phyloP scores from a whole-genome alignment of 2,329 filamentous ascomycete genomes.

The Clonostachys solani region DNA sequence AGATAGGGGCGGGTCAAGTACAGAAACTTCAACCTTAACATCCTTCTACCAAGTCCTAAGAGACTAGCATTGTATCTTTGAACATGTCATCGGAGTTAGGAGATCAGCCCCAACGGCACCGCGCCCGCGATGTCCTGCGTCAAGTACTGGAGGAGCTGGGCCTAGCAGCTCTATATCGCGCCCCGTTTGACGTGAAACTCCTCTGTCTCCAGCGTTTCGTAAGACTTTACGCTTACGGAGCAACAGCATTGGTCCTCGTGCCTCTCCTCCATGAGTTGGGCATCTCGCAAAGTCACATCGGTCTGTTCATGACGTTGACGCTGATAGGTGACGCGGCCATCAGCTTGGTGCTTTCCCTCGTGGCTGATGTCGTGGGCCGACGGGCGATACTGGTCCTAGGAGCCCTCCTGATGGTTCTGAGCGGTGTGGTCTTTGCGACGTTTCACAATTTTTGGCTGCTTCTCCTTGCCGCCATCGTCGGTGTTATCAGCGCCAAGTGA shows the following conservation, averaged over 20 bases:
- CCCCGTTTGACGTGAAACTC: slow-evolving; percentile 43
- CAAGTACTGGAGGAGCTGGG: no score
- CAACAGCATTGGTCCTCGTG: slow-evolving; percentile 52
- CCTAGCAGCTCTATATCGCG: no score
- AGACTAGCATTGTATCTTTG: no score
- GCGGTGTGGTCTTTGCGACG: slow-evolving; percentile 50
- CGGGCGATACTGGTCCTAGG: slow-evolving; percentile 48
- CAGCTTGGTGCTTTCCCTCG: slow-evolving; percentile 52
- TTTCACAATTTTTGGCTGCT: slow-evolving; percentile 53
- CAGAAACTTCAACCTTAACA: no score
- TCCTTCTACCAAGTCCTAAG: no score
- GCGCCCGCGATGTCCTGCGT: no score
- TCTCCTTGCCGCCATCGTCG: slow-evolving; percentile 51
- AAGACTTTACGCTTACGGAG: slow-evolving; percentile 60
- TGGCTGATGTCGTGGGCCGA: slow-evolving; percentile 55
- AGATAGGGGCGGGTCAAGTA: no score
- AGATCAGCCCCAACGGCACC: no score
- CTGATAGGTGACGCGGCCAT: slow-evolving; percentile 54
- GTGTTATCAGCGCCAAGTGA: slow-evolving; percentile 52
- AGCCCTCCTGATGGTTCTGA: slow-evolving; percentile 48
- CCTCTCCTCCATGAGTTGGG: slow-evolving; percentile 47
- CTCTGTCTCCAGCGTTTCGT: slow-evolving; percentile 56
- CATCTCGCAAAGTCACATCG: slow-evolving; percentile 46
- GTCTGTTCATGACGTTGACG: slow-evolving; percentile 63
- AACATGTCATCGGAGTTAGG: no score